Evolutionary conservation across 192 early-diverging fungal species (phyloP), one percentile per base, ranked within the genome.

Genomic region (Lobosporangium transversale): DNA sequence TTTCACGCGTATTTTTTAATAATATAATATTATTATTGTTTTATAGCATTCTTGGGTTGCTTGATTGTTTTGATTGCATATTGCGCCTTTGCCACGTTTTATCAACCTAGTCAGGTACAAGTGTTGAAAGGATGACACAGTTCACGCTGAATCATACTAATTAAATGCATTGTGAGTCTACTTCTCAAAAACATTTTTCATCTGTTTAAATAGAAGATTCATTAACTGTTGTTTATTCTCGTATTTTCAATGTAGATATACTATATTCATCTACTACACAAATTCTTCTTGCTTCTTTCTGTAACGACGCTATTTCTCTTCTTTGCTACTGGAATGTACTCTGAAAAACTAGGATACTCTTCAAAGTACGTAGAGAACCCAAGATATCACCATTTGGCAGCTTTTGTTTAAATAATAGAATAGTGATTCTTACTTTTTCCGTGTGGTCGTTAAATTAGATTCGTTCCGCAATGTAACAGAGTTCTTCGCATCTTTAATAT

Each of bases 381-480:
- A n/a, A n/a, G n/a, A n/a, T n/a, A n/a, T n/a, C n/a, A n/a, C n/a
- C n/a, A n/a, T n/a, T n/a, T n/a, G n/a, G n/a, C n/a, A n/a, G n/a
- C n/a, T n/a, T n/a, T n/a, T n/a, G n/a, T n/a, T n/a, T n/a, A n/a
- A n/a, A n/a, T n/a, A n/a, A n/a, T n/a, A n/a, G n/a, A n/a, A n/a
- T n/a, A n/a, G n/a, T n/a, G n/a, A n/a, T n/a, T n/a, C n/a, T n/a
- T n/a, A n/a, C n/a, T n/a, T n/a, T n/a, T n/a, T n/a, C n/a, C n/a
- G n/a, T n/a, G n/a, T n/a, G n/a, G n/a, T n/a, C n/a, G n/a, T n/a
- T n/a, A n/a, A n/a, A n/a, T n/a, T 60, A 88, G 86, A 66, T 88
- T 84, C 61, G 83, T 88, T 21, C 86, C 86, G 33, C 86, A 86
- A 26, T 86, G 84, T 31, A 88, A 88, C 43, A 78, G 84, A 36